Conservation (phyloP, 2,329 filamentous ascomycete genomes). For the Sphaerulina vaccinii region DNA sequence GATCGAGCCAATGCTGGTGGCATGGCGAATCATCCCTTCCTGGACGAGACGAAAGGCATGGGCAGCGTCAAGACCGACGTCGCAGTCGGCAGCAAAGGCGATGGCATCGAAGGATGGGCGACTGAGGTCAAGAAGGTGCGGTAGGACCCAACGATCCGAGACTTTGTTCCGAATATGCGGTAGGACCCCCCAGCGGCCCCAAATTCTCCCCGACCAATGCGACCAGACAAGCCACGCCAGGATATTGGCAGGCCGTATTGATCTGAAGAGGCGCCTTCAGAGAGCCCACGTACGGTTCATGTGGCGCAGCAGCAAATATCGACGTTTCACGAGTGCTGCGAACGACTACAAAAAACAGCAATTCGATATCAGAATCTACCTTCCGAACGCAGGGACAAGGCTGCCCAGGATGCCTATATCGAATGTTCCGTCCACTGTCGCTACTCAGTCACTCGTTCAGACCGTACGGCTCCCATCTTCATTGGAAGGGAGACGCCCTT, state of each 20-base stretch:
- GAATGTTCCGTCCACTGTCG: neutral
- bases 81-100: slow-evolving; percentile 76
- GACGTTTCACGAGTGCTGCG: too few species aligned
- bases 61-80: slow-evolving; percentile 72
- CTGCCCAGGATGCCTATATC: neutral
- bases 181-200: too few species aligned
- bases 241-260: too few species aligned
- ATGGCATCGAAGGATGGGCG: slow-evolving; percentile 93
- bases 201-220: too few species aligned
- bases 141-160: slow-evolving; percentile 40
- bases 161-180: neutral
- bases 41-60: slow-evolving; percentile 88
- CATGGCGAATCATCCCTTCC: slow-evolving; percentile 82
- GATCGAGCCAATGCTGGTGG: slow-evolving; percentile 92
- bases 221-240: too few species aligned
- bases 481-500: too few species aligned
- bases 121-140: slow-evolving; percentile 79
- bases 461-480: too few species aligned
- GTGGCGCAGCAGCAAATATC: neutral
- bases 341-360: too few species aligned
- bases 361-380: too few species aligned
- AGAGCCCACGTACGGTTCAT: neutral
- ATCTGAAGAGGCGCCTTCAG: too few species aligned
- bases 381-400: neutral
- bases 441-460: slow-evolving; percentile 2